Evolutionary conservation across 2,329 filamentous ascomycete genomes (phyloP).

Genomic region (Elsinoe perseae): DNA sequence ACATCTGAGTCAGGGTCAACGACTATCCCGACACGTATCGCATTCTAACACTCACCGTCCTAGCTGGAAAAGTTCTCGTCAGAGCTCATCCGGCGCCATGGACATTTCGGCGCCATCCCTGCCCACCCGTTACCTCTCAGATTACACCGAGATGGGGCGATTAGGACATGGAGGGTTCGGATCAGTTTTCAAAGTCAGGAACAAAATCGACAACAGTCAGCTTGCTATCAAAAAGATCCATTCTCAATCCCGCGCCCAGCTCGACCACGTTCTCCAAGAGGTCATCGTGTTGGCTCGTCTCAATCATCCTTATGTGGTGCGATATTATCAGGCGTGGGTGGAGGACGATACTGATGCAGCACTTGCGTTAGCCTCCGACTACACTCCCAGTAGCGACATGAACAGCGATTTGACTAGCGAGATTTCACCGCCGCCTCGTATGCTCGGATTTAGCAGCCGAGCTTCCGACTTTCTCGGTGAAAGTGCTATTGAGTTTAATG

Average conservation of each 20-base stretch:
- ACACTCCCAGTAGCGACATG: not conserved
- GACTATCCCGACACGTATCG: slow-evolving; percentile 16
- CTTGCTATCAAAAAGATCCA: slow-evolving; percentile 97
- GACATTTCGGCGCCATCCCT: slow-evolving; percentile 20
- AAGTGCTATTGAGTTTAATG: slow-evolving; percentile 67
- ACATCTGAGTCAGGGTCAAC: not conserved
- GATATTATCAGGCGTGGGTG: slow-evolving; percentile 94
- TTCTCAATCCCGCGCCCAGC: slow-evolving; percentile 60
- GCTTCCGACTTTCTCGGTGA: slow-evolving; percentile 74
- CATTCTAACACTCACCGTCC: slow-evolving; percentile 23
- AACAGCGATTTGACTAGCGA: not conserved
- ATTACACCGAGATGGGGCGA: slow-evolving; percentile 83
- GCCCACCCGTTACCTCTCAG: slow-evolving; percentile 69
- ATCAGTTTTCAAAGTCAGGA: slow-evolving; percentile 89
- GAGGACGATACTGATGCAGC: slow-evolving; percentile 51
- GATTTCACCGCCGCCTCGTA: not conserved
- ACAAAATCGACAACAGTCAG: slow-evolving; percentile 85
- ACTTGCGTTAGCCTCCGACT: slow-evolving; percentile 6
- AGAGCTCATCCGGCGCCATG: slow-evolving; percentile 26
- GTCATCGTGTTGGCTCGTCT: slow-evolving; percentile 85
- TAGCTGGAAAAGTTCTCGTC: slow-evolving; percentile 25
- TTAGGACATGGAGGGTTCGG: slow-evolving; percentile 93
- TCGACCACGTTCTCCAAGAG: slow-evolving; percentile 76
- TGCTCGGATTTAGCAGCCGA: slow-evolving; percentile 55
- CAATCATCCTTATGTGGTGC: slow-evolving; percentile 79